Base-by-base conservation (phyloP, 768 basidiomycete genomes). In the Boletus insuetus region DNA sequence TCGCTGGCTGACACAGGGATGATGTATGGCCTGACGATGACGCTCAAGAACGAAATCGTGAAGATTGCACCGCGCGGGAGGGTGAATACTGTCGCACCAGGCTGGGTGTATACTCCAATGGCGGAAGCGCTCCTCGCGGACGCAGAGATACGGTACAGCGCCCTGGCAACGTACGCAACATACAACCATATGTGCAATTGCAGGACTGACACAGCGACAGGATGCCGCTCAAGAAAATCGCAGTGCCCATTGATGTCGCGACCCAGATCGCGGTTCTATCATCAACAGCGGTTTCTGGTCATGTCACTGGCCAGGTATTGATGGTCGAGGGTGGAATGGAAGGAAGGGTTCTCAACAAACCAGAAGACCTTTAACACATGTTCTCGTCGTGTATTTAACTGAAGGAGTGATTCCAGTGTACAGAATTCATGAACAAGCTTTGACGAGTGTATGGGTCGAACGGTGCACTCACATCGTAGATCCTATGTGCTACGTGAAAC, bases 271-370 rank as follows among this genome's bases (percentile, higher is more conserved):
- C 79, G 12, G 54, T 86, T 2, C 64, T 90, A 3, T 79, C 88
- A 0, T 89, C 86, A 0, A 69, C 79, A 11, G 70, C 69, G 11
- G 64, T 89, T 0, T 89, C 86, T 0, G 86, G 88, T 0, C 88
- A 90, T 62, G 77, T 90, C n/a, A 80, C 83, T 2, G 88, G 88
- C 0, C 81, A 88, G 60, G 79, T 85, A 7, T 63, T 88, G 31
- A 86, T 88, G 83, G 77, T 89, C 6, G 79, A 82, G 44, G 89
- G 88, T 3, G 89, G 89, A 3, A 89, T 89, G 88, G 89, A 91
- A 77, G 89, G 89, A 19, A 69, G 76, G 11, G 49, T 82, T 32
- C 64, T 81, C 56, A 80, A 82, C 58, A 66, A 56, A 31, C 70
- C 67, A 16, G 72, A 35, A 35, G 34, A 79, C 11, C 0, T 54